Percentiles rank a stretch among this genome's conserved stretches.
These are phyloP conservation scores for Candida suzukii DNA, from an alignment of 805 yeast genomes.

Conservation along the genomic window DNA sequence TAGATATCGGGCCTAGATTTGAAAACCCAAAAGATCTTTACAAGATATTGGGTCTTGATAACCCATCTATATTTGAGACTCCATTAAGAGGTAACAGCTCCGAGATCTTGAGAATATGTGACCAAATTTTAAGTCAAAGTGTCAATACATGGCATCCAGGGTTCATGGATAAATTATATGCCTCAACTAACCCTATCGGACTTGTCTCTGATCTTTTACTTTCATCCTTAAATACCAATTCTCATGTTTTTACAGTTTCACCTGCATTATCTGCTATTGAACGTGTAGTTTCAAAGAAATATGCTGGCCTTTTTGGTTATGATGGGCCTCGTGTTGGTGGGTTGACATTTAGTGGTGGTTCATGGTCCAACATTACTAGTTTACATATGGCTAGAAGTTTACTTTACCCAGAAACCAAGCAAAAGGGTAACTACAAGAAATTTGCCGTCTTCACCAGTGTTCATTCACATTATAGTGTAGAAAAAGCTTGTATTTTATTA, in stretches of 20 bases:
- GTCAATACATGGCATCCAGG: constrained; percentile 87
- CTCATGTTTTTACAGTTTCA: constrained; percentile 80
- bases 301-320: constrained; percentile 63
- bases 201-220: constrained; percentile 64
- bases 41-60: constrained; percentile 26
- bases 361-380: constrained; percentile 78
- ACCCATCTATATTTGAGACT: constrained; percentile 17
- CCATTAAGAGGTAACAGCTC: constrained; percentile 18
- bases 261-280: constrained; percentile 76
- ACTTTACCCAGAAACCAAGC: constrained; percentile 62
- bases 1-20: constrained; percentile 43
- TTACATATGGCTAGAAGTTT: constrained; percentile 69
- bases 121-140: constrained; percentile 53
- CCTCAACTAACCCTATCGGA: constrained; percentile 82
- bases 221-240: constrained; percentile 69
- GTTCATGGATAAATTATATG: constrained; percentile 76
- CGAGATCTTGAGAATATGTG: constrained; percentile 43
- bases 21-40: constrained; percentile 42
- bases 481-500: constrained; percentile 68
- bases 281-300: constrained; percentile 56
- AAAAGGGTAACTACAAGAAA: constrained; percentile 46
- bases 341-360: constrained; percentile 79
- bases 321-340: constrained; percentile 60
- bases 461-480: constrained; percentile 76
- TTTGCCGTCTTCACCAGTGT: constrained; percentile 67